Percentiles rank a stretch among this genome's conserved stretches.
Conservation (phyloP, 2,329 filamentous ascomycete species). For the Phialemonium atrogriseum region DNA sequence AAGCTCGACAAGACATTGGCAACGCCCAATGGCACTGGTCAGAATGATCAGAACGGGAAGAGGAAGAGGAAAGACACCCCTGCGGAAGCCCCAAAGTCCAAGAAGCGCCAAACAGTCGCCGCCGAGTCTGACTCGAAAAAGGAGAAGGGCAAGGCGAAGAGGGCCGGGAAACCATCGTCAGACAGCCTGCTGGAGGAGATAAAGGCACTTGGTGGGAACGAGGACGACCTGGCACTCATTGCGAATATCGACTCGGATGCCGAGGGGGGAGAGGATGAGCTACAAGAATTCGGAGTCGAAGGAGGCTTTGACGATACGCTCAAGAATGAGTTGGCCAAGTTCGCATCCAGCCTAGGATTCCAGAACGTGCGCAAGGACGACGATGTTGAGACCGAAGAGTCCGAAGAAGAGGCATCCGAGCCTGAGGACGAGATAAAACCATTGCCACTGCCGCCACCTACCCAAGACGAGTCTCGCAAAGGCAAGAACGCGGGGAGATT, state of each 20-base stretch:
- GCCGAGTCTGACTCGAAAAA: slow-evolving; percentile 16
- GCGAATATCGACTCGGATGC: slow-evolving; percentile 44
- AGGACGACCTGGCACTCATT: slow-evolving; percentile 55
- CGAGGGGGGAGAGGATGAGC: slow-evolving; percentile 28
- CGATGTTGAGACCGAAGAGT: slow-evolving; percentile 28
- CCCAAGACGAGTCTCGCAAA: slow-evolving; percentile 17
- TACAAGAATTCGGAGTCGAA: slow-evolving; percentile 13
- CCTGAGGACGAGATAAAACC: slow-evolving; percentile 21
- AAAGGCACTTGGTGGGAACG: slow-evolving; percentile 54
- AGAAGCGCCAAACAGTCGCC: slow-evolving; percentile 18
- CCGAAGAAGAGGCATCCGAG: slow-evolving; percentile 21
- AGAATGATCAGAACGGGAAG: slow-evolving; percentile 27
- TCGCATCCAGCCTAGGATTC: slow-evolving; percentile 42
- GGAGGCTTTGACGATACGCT: slow-evolving; percentile 25
- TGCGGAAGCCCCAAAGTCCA: slow-evolving; percentile 19
- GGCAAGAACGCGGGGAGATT: slow-evolving; percentile 20
- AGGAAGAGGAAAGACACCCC: slow-evolving; percentile 27
- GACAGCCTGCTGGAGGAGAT: slow-evolving; percentile 50
- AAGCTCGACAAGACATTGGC: slow-evolving; percentile 47
- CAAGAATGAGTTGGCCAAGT: slow-evolving; percentile 41
- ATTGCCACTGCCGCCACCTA: not conserved
- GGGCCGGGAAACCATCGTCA: slow-evolving; percentile 10
- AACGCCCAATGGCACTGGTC: slow-evolving; percentile 20
- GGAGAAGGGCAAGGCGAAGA: slow-evolving; percentile 10
- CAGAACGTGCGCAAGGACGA: slow-evolving; percentile 30